These are phyloP conservation scores for Termitomyces sp. DNA, from an alignment of 768 basidiomycete genomes.

Conservation along the genomic window DNA sequence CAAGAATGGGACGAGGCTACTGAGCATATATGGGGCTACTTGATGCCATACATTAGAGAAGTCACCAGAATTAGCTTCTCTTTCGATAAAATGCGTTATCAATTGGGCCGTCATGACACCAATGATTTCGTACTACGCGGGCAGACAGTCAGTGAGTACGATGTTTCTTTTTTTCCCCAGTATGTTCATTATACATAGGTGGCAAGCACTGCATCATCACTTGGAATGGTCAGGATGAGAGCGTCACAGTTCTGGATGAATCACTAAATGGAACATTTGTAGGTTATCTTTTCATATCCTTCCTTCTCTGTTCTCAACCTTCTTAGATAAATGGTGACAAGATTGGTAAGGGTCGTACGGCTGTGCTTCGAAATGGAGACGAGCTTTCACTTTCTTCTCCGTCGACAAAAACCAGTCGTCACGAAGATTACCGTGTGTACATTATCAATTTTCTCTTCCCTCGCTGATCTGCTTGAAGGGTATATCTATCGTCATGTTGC, in stretches of 20 bases:
- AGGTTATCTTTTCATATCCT: constrained; percentile 15
- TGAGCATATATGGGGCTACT: constrained; percentile 63
- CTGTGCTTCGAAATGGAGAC: constrained; percentile 67
- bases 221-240: constrained; percentile 49
- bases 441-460: neutral
- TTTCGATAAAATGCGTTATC: constrained; percentile 39
- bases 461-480: constrained; percentile 30
- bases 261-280: constrained; percentile 76
- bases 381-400: constrained; percentile 78
- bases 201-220: constrained; percentile 50
- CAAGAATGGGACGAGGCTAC: constrained; percentile 11
- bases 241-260: constrained; percentile 45
- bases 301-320: neutral
- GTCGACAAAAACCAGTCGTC: constrained; percentile 29
- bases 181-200: constrained; percentile 25
- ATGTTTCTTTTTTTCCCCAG: neutral
- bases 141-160: constrained; percentile 62
- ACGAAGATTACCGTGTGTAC: constrained; percentile 69
- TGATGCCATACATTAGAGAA: constrained; percentile 53
- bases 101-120: constrained; percentile 44
- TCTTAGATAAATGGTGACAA: constrained; percentile 55
- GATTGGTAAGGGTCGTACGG: constrained; percentile 23
- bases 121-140: constrained; percentile 54
- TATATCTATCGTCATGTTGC: constrained; percentile 68
- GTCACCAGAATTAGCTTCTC: constrained; percentile 58